Evolutionary conservation across 1,139 yeast species (phyloP).

Genomic region (Yamadazyma oceani): DNA sequence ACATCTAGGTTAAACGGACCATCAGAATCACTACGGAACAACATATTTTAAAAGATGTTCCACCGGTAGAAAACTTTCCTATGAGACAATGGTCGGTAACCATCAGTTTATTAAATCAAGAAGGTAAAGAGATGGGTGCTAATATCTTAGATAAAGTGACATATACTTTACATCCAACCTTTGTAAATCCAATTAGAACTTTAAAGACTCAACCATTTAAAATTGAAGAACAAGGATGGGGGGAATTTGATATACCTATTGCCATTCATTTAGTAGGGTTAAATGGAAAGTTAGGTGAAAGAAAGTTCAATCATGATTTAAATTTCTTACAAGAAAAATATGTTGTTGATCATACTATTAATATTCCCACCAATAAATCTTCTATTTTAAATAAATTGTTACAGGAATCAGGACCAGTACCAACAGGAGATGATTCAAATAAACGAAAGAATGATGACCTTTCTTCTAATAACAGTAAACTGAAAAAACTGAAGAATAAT

Average conservation of each 20-base stretch:
- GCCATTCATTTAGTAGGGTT: slow-evolving; percentile 65
- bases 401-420: slow-evolving; percentile 80
- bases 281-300: slow-evolving; percentile 82
- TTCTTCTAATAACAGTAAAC: slow-evolving; percentile 37
- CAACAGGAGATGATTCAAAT: slow-evolving; percentile 43
- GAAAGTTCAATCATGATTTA: slow-evolving; percentile 83
- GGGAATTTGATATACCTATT: slow-evolving; percentile 90
- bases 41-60: slow-evolving; percentile 76
- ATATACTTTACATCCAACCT: slow-evolving; percentile 92
- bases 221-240: slow-evolving; percentile 97
- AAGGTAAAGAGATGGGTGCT: slow-evolving; percentile 86
- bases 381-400: slow-evolving; percentile 65
- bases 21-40: slow-evolving; percentile 88
- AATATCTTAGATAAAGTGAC: slow-evolving; percentile 88
- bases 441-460: slow-evolving; percentile 26
- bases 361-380: slow-evolving; percentile 77
- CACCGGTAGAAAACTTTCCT: slow-evolving; percentile 92
- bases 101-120: slow-evolving; percentile 70
- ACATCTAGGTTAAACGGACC: slow-evolving; percentile 73
- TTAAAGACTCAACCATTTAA: slow-evolving; percentile 84
- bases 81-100: slow-evolving; percentile 91
- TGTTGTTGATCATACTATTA: slow-evolving; percentile 72
- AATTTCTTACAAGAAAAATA: slow-evolving; percentile 80
- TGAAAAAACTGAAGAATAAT: slow-evolving; percentile 62
- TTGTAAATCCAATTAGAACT: slow-evolving; percentile 81